A percentile compares a stretch with the other conserved stretches of the same genome.
Conservation (phyloP, 1,139 yeast species). For the Suhomyces bokatorum region DNA sequence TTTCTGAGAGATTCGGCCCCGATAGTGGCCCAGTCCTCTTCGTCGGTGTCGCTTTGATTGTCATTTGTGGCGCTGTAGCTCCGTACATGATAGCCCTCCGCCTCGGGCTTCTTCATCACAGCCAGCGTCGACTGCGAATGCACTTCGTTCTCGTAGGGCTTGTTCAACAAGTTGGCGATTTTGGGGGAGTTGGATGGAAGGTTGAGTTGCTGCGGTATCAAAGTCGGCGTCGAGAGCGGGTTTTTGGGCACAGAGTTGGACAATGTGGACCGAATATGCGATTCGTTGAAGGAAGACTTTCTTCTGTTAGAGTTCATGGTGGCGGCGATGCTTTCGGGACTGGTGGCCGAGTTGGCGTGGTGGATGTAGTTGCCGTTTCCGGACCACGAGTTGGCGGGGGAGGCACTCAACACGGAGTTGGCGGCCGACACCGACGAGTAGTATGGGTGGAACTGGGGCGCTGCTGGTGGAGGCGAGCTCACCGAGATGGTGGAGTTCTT, state of each 20-base stretch:
- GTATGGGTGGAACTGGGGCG: constrained; percentile 13
- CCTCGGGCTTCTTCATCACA: constrained; percentile 9
- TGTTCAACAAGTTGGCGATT: constrained; percentile 18
- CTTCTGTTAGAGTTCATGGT: constrained; percentile 29
- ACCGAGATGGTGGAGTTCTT: constrained; percentile 39
- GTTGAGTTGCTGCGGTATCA: constrained; percentile 6
- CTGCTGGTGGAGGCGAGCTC: constrained; percentile 40
- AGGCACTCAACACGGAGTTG: constrained; percentile 21
- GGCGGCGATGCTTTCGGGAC: constrained; percentile 22
- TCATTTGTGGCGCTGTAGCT: constrained; percentile 7
- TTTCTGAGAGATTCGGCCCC: constrained; percentile 68
- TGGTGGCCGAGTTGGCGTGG: constrained; percentile 20
- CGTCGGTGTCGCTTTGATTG: constrained; percentile 65
- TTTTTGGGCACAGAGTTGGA: constrained; percentile 25
- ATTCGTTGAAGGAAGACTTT: constrained; percentile 48
- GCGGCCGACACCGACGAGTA: constrained; percentile 14
- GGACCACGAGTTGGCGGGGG: constrained; percentile 31
- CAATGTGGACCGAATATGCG: constrained; percentile 44
- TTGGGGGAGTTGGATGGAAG: constrained; percentile 15
- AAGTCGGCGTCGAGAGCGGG: constrained; percentile 8
- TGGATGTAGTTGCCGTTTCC: constrained; percentile 25
- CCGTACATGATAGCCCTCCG: constrained; percentile 6
- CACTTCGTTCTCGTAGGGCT: constrained; percentile 15
- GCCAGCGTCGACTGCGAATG: constrained; percentile 17
- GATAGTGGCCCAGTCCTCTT: constrained; percentile 91